Evolutionary conservation across 345 rosid species (phyloP), one percentile per base, ranked within the genome.

Genomic region (Melastoma malabathricum): DNA sequence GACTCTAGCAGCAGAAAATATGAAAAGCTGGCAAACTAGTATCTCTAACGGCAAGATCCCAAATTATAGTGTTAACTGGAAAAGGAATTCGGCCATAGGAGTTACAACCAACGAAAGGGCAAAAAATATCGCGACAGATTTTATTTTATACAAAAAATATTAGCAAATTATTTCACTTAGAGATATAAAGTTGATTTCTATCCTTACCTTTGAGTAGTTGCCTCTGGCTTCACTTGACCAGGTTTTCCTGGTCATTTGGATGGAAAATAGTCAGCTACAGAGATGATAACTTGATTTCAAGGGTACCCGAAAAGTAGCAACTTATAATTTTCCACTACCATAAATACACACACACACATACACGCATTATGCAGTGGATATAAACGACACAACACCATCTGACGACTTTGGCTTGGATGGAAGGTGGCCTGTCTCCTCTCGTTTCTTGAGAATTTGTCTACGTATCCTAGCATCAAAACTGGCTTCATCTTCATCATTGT

Each of bases 401-500:
- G 57, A 44, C 13, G 15, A 19, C 50, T 55, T 61, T 44, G 61
- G 46, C 47, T 56, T 56, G 14, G 57, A 39, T 48, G 66, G 61
- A 47, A 48, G 44, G 66, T 74, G 75, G 59, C 83, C 88, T 60
- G 81, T 59, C 58, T 92, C 88, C 53, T 74, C 74, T 44, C 77
- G 70, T 73, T 69, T 82, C 54, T 47, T 69, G 58, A 84, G 89
- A 68, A 84, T 77, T 62, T 74, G 81, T 47, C 68, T 79, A 51
- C 90, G 85, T 97, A 92, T 92, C 67, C 77, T 72, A 49, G 80
- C 80, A 77, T 92, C 95, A 79, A 92, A 92, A 61, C 54, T 73
- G 52, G 70, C 76, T 54, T 87, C 96, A 56, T 85, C 60, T 0
- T 55, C 82, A 15, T 67, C 82, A 54, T 75, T 76, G 18, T 68